Conservation (phyloP, 1,284 basidiomycete species). For the Laetiporus sulphureus region DNA sequence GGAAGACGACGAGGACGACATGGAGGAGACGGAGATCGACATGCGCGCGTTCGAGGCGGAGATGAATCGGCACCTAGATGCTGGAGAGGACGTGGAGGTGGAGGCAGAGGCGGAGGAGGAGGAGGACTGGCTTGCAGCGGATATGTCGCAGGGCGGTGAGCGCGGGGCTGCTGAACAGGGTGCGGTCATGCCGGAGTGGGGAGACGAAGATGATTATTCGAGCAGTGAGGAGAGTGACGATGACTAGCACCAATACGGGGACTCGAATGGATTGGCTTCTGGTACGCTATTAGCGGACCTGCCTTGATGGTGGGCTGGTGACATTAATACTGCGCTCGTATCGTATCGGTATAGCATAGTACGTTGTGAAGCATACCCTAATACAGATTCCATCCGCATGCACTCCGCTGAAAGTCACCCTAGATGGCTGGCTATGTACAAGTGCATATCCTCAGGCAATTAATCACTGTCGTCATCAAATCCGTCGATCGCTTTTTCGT, state of each 20-base stretch:
- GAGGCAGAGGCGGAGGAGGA: slow-evolving; percentile 22
- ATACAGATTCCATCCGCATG: no score
- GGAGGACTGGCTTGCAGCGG: slow-evolving; percentile 24
- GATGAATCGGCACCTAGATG: slow-evolving; percentile 38
- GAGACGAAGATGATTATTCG: slow-evolving; percentile 52
- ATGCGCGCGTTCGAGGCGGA: slow-evolving; percentile 34
- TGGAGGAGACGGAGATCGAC: slow-evolving; percentile 28
- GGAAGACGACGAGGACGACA: slow-evolving; percentile 29
- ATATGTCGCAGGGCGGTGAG: slow-evolving; percentile 33
- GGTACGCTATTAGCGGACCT: neutral
- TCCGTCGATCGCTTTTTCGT: no score
- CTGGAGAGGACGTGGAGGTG: slow-evolving; percentile 21
- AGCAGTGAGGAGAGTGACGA: slow-evolving; percentile 68
- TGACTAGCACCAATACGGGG: slow-evolving; percentile 29
- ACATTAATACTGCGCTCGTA: neutral
- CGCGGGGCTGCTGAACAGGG: slow-evolving; percentile 36
- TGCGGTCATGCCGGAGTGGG: slow-evolving; percentile 17
- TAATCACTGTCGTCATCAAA: no score
- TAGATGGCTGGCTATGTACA: no score
- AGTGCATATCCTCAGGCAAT: no score
- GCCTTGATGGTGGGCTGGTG: neutral
- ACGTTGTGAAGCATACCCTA: no score
- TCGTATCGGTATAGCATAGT: no score
- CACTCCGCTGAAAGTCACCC: no score
- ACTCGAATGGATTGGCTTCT: neutral